A percentile compares a stretch with the other conserved stretches of the same genome.
Conservation (phyloP, 2,329 filamentous ascomycete species). For the Verruconis gallopava region DNA sequence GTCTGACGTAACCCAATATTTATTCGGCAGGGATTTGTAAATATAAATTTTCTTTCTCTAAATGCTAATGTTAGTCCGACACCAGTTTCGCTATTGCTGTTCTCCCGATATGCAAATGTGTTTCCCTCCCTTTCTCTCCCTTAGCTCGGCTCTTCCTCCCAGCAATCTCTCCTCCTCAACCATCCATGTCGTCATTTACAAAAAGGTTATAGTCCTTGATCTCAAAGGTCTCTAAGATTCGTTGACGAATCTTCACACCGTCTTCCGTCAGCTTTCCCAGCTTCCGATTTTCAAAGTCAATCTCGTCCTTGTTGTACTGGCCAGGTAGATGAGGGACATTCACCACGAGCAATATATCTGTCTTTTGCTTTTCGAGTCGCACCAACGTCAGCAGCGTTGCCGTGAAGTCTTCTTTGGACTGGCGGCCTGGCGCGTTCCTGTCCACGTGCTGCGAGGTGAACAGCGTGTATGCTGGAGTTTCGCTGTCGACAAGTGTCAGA, state of each 20-base stretch:
- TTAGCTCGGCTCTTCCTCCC: neutral
- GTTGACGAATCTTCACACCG: slow-evolving; percentile 50
- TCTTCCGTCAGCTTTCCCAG: slow-evolving; percentile 54
- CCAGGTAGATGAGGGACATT: slow-evolving; percentile 76
- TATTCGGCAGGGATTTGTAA: too few species aligned
- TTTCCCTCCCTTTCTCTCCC: neutral
- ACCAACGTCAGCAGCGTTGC: slow-evolving; percentile 67
- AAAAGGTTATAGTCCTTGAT: slow-evolving; percentile 76
- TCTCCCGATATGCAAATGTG: too few species aligned
- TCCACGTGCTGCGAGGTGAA: slow-evolving; percentile 50
- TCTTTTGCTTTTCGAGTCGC: slow-evolving; percentile 58
- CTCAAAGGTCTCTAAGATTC: slow-evolving; percentile 60
- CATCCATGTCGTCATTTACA: slow-evolving; percentile 17
- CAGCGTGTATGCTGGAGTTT: slow-evolving; percentile 52
- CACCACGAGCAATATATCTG: slow-evolving; percentile 73
- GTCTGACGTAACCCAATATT: too few species aligned
- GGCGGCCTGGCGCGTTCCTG: slow-evolving; percentile 26
- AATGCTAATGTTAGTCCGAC: too few species aligned
- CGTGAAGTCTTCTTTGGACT: slow-evolving; percentile 42
- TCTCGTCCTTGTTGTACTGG: slow-evolving; percentile 59
- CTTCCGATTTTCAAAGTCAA: slow-evolving; percentile 53
- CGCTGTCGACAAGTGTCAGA: slow-evolving; percentile 27
- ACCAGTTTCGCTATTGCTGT: too few species aligned
- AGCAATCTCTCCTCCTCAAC: too few species aligned
- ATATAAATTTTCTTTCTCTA: too few species aligned